Base-by-base conservation (phyloP, 2,329 filamentous ascomycete genomes). In the Fusarium algeriense region DNA sequence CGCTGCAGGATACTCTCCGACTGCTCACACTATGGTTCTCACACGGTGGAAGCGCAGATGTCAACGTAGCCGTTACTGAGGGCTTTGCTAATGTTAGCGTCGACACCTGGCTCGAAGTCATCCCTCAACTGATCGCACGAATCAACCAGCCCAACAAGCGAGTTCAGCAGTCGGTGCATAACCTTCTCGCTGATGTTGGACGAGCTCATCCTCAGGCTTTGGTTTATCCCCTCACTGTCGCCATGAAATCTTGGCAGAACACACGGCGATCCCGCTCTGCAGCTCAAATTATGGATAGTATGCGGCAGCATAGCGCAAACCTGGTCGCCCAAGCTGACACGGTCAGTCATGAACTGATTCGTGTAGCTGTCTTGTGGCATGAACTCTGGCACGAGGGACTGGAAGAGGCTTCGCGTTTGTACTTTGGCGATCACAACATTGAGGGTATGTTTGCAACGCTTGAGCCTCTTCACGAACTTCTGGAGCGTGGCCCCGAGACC, bases 331-430 rank as follows among this genome's bases (percentile, higher is more conserved):
- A 99, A 81, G 96, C 96, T 38, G 95, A 97, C 78, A 87, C 95
- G 49, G 95, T 99, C 73, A 98, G 95, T 79, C 93, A 96, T 77
- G 97, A 99, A 80, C 89, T 99, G 60, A 98, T 99, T 78, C 91
- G 96, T 55, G 97, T 99, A 64, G 96, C 96, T 19, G 95, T 99
- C 4, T 82, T 99, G 28, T 99, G 97, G 97, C 96, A 99, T 78
- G 96, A 99, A 78, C 92, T 97, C 73, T 99, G 96, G 96, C 96
- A 99, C 74, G 97, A 99, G 81, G 97, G 93, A 32, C 86, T 99
- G 19, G 96, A 99, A 81, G 97, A 99, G 83, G 97, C 96, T 2
- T 98, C 94, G 35, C 90, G 96, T 57, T 85, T 99, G 20, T 99
- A 98, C 85, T 99, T 99, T 81, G 96, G 95, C 65, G 95, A 98